Base-by-base conservation (phyloP, 2,329 filamentous ascomycete genomes). In the Neofusicoccum umdonicola region DNA sequence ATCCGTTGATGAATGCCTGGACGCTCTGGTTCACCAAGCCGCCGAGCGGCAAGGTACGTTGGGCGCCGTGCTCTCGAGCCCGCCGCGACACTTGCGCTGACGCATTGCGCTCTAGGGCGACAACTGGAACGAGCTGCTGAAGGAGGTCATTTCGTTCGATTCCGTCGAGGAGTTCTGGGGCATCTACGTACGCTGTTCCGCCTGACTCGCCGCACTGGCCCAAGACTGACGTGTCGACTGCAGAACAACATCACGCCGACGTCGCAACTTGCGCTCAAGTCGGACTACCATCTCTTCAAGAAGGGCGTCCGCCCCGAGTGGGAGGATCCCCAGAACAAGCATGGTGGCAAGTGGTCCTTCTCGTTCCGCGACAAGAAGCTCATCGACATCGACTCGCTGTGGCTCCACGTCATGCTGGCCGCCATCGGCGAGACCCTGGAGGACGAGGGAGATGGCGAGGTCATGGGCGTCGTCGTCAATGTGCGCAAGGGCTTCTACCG, bases 151-250 rank as follows among this genome's bases (percentile, higher is more conserved):
- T 75, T 97, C 92, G 65, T 98, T 99, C 75, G 92, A 97, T 82
- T 97, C 93, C 2, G 95, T 99, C 31, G 95, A 99, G 82, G 96
- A 99, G 80, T 99, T 99, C 81, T 99, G 95, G 95, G 95, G 95
- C 66, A 92, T 99, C 77, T 98, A 98, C 81, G 96, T 99, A 86
- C 78, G 93, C 84, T 44, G 27, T 27, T 41, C 62, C 22, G 37
- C n/a, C n/a, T 61, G 54, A 15, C 51, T 63, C 41, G 39, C 39
- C 9, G 51, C 34, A 39, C 35, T 41, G 48, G 22, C 48, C 13
- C 19, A 31, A 39, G 34, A 57, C 64, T 50, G 44, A 66, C 51
- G 44, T 64, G 27, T 56, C 48, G 17, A n/a, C 62, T 60, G 42
- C 71, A 99, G 96, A 99, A 99, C 86, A 99, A 99, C 80, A 97